These are phyloP conservation scores for Cetradonia linearis DNA, from an alignment of 495 filamentous ascomycete species.

Conservation along the genomic window DNA sequence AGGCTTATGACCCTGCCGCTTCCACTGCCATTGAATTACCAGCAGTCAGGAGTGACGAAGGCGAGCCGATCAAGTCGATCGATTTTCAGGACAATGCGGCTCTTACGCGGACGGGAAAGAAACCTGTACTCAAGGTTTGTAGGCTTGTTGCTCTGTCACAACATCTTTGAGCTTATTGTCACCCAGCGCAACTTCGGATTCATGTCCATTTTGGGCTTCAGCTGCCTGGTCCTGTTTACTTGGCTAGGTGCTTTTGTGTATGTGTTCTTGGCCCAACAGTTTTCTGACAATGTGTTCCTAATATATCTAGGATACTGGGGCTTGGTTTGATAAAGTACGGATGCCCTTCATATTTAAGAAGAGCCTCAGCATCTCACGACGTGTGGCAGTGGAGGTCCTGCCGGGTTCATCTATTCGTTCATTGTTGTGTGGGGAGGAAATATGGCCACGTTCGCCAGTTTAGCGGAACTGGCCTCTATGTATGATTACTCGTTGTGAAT, in stretches of 20 bases:
- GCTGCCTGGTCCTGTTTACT: conserved; percentile 35
- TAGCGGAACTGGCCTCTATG: conserved; percentile 34
- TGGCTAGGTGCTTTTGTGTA: conserved; percentile 40
- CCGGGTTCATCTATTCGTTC: conserved; percentile 33
- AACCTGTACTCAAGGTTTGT: conserved; percentile 8
- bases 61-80: background rate
- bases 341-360: background rate
- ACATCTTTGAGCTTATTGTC: background rate
- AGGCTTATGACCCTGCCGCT: background rate
- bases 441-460: conserved; percentile 27
- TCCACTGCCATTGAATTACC: background rate
- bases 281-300: background rate
- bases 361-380: background rate
- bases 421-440: conserved; percentile 32
- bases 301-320: background rate
- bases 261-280: conserved; percentile 12
- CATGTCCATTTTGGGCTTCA: conserved; percentile 38
- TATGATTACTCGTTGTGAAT: conserved; percentile 2
- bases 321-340: conserved; percentile 2
- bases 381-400: conserved; percentile 28
- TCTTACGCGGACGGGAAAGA: conserved; percentile 1
- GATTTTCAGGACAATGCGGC: background rate
- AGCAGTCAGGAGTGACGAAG: background rate
- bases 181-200: conserved; percentile 38
- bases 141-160: background rate